Evolutionary conservation across 2,329 filamentous ascomycete species (phyloP).

Genomic region (Neurospora sp.): DNA sequence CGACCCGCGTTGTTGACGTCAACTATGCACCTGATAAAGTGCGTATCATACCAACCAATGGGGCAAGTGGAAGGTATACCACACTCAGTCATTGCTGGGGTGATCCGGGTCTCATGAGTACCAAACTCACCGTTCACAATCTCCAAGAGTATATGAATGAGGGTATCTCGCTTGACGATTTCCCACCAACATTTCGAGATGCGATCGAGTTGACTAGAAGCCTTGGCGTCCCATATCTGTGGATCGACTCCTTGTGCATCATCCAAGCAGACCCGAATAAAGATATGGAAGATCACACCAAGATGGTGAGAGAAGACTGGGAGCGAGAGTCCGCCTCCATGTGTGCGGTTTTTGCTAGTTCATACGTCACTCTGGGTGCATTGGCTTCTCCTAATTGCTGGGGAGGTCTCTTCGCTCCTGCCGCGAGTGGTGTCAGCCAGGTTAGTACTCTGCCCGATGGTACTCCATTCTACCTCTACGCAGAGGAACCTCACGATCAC

Average conservation of each 20-base stretch:
- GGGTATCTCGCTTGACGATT: not conserved
- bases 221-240: not conserved
- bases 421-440: not conserved
- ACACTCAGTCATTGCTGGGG: not conserved
- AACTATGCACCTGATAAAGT: not conserved
- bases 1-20: not conserved
- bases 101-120: not conserved
- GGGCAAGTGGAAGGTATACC: not conserved
- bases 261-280: not conserved
- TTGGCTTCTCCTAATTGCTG: not conserved
- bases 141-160: not conserved
- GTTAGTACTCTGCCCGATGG: not conserved
- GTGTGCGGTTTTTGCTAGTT: not conserved
- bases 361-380: not conserved
- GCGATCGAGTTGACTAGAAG: not conserved
- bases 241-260: not conserved
- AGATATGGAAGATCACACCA: not conserved
- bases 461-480: not conserved
- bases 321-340: not conserved
- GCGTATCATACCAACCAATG: not conserved
- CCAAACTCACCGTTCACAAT: not conserved
- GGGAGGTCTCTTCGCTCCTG: not conserved
- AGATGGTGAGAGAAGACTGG: not conserved
- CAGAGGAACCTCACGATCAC: not conserved
- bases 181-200: conserved; percentile 2